These are phyloP conservation scores for Polyporus tsugae DNA, from an alignment of 1,284 basidiomycete species.

Conservation along the genomic window DNA sequence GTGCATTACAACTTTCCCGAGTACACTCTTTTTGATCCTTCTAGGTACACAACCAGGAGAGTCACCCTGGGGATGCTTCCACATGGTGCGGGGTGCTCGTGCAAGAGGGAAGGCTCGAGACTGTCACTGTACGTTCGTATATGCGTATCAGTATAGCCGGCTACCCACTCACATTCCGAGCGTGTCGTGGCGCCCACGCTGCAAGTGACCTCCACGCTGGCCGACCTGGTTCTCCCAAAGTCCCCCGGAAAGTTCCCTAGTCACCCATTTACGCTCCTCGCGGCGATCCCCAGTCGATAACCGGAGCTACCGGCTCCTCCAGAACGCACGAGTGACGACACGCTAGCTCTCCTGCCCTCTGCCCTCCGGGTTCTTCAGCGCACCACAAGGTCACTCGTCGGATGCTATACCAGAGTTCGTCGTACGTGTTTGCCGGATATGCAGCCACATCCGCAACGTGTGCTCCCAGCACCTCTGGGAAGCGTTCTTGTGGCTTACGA, in stretches of 20 bases:
- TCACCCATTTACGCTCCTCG: slow-evolving; percentile 13
- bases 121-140: neutral
- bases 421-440: slow-evolving; percentile 20
- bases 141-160: slow-evolving; percentile 15
- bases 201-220: slow-evolving; percentile 32
- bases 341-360: slow-evolving; percentile 18
- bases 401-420: slow-evolving; percentile 17
- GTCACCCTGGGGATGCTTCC: slow-evolving; percentile 7
- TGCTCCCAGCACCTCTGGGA: slow-evolving; percentile 10
- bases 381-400: slow-evolving; percentile 19
- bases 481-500: slow-evolving; percentile 17
- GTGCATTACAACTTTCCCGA: slow-evolving; percentile 17
- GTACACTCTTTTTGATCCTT: slow-evolving; percentile 11
- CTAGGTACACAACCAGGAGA: slow-evolving; percentile 4
- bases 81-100: neutral
- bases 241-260: slow-evolving; percentile 27
- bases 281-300: slow-evolving; percentile 37
- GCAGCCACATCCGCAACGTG: slow-evolving; percentile 19
- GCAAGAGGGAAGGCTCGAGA: neutral
- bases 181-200: slow-evolving; percentile 29
- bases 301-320: slow-evolving; percentile 25
- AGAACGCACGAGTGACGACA: slow-evolving; percentile 20
- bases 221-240: slow-evolving; percentile 23
- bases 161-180: slow-evolving; percentile 24
- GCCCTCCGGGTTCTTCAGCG: slow-evolving; percentile 9